phyloP scores from a whole-genome alignment of 1,284 basidiomycete genomes.

The Agaricales sp. region DNA sequence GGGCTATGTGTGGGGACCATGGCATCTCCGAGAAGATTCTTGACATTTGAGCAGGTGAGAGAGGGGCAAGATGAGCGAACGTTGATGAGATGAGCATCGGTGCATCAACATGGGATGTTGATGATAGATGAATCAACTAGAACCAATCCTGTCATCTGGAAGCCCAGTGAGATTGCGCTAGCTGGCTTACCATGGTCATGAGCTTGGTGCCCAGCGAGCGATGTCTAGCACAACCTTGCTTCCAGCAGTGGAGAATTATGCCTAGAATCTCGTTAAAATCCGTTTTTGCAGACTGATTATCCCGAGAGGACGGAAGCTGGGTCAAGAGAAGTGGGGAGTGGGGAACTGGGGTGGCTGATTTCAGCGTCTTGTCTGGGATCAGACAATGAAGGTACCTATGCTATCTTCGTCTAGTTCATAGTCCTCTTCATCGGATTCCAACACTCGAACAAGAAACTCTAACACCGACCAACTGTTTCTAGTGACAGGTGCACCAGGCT shows the following conservation, averaged over 20 bases:
- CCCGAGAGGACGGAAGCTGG: conserved; percentile 55
- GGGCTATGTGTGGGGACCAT: conserved; percentile 24
- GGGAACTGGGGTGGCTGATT: conserved; percentile 25
- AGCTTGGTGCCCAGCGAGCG: conserved; percentile 38
- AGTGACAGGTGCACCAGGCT: conserved; percentile 30
- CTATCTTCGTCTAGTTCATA: conserved; percentile 18
- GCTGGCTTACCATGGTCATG: conserved; percentile 35
- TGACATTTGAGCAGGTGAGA: conserved; percentile 22
- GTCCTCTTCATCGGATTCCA: conserved; percentile 49
- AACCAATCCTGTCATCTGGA: conserved; percentile 2
- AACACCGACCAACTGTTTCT: conserved; percentile 55
- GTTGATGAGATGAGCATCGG: conserved; percentile 37
- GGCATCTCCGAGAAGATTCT: conserved; percentile 32
- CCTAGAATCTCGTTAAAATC: conserved; percentile 47
- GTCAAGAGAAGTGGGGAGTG: conserved; percentile 49
- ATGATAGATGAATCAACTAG: conserved; percentile 46
- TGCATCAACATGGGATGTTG: conserved; percentile 36
- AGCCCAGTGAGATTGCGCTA: conserved; percentile 5
- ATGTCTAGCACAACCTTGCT: conserved; percentile 29
- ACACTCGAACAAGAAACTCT: conserved; percentile 51
- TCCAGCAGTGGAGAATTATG: conserved; percentile 40
- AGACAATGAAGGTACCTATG: conserved; percentile 9
- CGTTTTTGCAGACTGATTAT: conserved; percentile 38
- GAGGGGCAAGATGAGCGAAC: conserved; percentile 31
- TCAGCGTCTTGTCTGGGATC: too few relatives aligned